Percentiles rank a stretch among this genome's conserved stretches.
phyloP scores from a whole-genome alignment of 805 yeast genomes.

The Torulaspora delbrueckii region DNA sequence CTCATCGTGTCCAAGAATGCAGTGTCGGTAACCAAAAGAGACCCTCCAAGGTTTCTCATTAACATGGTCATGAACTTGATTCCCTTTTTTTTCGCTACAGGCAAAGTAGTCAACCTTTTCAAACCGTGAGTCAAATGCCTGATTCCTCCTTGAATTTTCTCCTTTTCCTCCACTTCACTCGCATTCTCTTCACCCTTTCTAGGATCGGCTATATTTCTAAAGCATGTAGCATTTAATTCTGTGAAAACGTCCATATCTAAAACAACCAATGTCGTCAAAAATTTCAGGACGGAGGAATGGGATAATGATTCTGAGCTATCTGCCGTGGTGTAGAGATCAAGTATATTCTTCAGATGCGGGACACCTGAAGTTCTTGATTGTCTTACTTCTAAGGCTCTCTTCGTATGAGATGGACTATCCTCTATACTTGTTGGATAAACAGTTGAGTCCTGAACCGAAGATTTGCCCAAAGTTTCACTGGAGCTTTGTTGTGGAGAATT shows the following conservation, averaged over 20 bases:
- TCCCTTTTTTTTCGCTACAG: conserved; percentile 19
- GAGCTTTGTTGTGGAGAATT: conserved; percentile 1
- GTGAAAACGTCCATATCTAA: conserved; percentile 26
- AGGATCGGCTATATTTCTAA: conserved; percentile 22
- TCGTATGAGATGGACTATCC: conserved; percentile 1
- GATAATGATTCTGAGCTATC: conserved; percentile 29
- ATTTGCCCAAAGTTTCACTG: conserved; percentile 1
- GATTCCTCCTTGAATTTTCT: conserved; percentile 12
- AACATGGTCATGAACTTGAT: conserved; percentile 23
- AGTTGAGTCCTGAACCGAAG: conserved; percentile 4
- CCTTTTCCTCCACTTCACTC: conserved; percentile 10
- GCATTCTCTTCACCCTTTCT: conserved; percentile 3
- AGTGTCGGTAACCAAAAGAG: conserved; percentile 22
- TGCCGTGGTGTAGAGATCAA: conserved; percentile 24
- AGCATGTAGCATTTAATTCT: conserved; percentile 24
- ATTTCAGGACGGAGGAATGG: conserved; percentile 27
- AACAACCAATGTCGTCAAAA: conserved; percentile 24
- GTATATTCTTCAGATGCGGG: conserved; percentile 19
- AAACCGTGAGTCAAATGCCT: conserved; percentile 25
- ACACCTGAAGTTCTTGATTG: conserved; percentile 3
- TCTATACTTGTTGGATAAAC: conserved; percentile 2
- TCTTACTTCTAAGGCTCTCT: conserved; percentile 3
- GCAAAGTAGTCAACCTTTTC: conserved; percentile 23
- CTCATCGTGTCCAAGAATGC: conserved; percentile 26
- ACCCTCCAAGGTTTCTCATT: conserved; percentile 28